Evolutionary conservation across 306 rosid genomes (phyloP), one percentile per base, ranked within the genome.

Genomic region (Canavalia gladiata): DNA sequence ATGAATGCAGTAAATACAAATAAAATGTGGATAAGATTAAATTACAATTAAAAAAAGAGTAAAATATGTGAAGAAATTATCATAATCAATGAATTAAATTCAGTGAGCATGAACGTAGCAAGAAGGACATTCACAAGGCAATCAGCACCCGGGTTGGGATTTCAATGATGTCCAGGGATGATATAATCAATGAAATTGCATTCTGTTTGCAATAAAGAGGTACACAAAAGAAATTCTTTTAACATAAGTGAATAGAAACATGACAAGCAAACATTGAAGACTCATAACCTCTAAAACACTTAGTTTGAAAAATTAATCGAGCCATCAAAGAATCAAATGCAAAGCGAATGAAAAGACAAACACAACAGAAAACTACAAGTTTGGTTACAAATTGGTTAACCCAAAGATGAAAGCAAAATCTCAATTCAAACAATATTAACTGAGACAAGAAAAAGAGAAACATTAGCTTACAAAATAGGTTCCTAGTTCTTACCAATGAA

Each of bases 401-500:
- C 63, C 7, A 2, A 1, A 18, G 35, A 29, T 46, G 8, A 41
- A 72, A 76, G 42, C 33, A 43, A 55, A 62, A 2, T 28, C 29
- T 45, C 6, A 67, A 74, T 18, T 70, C 6, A 66, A 78, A 83
- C 10, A 55, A 3, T 34, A 31, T 25, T 13, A 69, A 66, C 28
- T 51, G 43, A 42, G 29, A 18, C 25, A 74, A 68, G 12, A 65
- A 75, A 67, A 39, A 76, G 3, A 58, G 7, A 78, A 81, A 34
- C 25, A 3, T 71, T 33, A 39, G 42, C 42, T 39, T 68, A 51
- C 35, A 18, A 18, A 63, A 12, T 5, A n/a, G 13, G 11, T 64
- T 47, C 64, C 76, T 80, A 91, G 2, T 41, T 52, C 86, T 77
- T 84, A 95, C 99, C 99, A 72, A 95, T 91, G 83, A 81, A 91